These are phyloP conservation scores for Sporothrix euskadiensis DNA, from an alignment of 2,329 filamentous ascomycete genomes.

Conservation along the genomic window DNA sequence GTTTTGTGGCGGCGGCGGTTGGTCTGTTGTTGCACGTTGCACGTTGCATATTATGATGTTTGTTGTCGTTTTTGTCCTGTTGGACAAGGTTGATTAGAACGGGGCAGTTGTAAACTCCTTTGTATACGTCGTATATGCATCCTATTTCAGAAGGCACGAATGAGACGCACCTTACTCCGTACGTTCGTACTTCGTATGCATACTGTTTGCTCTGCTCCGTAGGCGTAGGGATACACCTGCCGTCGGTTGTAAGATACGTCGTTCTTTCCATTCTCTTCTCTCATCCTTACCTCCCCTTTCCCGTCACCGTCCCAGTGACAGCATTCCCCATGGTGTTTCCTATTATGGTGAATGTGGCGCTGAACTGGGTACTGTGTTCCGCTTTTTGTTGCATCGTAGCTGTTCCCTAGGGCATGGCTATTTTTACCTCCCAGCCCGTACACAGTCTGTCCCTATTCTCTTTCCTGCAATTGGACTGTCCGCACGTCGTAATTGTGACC, in stretches of 20 bases:
- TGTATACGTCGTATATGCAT: background rate
- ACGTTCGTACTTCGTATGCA: background rate
- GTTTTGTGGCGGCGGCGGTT: background rate
- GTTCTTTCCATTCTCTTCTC: background rate
- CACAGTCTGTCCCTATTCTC: background rate
- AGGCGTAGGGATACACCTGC: background rate
- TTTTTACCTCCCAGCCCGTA: background rate
- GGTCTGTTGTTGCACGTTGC: background rate
- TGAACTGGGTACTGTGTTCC: constrained; percentile 4
- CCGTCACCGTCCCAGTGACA: constrained; percentile 9
- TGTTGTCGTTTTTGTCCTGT: background rate
- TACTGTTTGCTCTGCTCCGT: background rate
- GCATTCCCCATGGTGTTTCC: constrained; percentile 1
- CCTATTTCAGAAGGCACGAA: background rate
- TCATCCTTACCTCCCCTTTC: background rate
- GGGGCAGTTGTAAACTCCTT: background rate
- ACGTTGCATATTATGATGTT: background rate
- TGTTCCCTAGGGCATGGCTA: constrained; percentile 1
- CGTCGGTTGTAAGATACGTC: background rate
- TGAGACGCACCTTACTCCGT: background rate
- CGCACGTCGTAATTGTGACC: background rate
- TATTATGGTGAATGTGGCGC: constrained; percentile 6
- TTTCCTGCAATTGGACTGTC: background rate
- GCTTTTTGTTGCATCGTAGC: constrained; percentile 4
- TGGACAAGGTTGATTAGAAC: background rate